phyloP scores from a whole-genome alignment of 176 grass and related monocot genomes.

The Rhynchospora pubera region DNA sequence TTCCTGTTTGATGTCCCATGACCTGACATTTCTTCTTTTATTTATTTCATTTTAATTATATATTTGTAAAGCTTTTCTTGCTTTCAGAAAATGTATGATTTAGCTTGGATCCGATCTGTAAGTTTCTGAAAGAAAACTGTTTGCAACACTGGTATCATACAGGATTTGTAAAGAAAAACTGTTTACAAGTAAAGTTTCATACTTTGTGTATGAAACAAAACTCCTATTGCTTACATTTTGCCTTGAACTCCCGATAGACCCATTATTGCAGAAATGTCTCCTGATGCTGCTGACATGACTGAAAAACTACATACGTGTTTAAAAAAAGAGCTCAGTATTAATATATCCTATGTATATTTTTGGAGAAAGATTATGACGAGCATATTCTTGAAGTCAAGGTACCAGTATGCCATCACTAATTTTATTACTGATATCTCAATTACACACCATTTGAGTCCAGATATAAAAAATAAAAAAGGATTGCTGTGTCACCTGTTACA shows the following conservation, averaged over 20 bases:
- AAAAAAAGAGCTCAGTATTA: neutral
- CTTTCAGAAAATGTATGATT: neutral
- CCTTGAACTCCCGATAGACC: neutral
- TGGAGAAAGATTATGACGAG: neutral
- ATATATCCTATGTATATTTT: neutral
- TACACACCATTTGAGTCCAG: neutral
- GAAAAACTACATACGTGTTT: neutral
- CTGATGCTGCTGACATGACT: neutral
- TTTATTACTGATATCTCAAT: neutral
- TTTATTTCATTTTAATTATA: neutral
- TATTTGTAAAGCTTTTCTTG: neutral
- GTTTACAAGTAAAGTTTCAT: neutral
- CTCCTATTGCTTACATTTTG: neutral
- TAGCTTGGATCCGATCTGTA: neutral
- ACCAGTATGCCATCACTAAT: neutral
- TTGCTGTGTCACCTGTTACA: neutral
- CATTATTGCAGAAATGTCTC: neutral
- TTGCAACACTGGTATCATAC: neutral
- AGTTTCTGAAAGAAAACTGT: neutral
- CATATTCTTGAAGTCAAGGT: neutral
- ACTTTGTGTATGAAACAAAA: neutral
- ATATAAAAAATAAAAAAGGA: neutral
- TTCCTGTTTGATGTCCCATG: neutral
- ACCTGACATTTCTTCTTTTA: neutral
- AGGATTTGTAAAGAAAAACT: neutral